Conservation (phyloP, 352 stramenopile genomes). For the Phytophthora megakarya region DNA sequence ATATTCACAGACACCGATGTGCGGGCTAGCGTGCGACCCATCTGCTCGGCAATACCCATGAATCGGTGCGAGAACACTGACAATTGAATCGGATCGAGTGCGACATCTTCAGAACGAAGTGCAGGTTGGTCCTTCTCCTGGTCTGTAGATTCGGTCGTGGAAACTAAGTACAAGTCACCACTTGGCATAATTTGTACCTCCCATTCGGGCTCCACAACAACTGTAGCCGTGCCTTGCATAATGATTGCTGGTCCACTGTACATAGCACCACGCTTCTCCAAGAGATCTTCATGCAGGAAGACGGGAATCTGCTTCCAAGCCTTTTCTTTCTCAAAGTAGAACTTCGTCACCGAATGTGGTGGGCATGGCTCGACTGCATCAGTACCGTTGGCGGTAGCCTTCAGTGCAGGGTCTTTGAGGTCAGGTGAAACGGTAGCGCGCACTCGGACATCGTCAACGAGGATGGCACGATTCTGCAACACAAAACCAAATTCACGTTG, state of each 20-base stretch:
- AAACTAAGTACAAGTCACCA: slow-evolving; percentile 95
- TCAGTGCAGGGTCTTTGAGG: slow-evolving; percentile 45
- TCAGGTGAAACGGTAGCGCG: slow-evolving; percentile 92
- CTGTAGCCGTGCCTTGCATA: slow-evolving; percentile 97
- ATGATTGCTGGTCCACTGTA: slow-evolving; percentile 95
- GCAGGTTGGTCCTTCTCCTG: slow-evolving; percentile 14
- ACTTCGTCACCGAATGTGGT: slow-evolving; percentile 67
- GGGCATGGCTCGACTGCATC: slow-evolving; percentile 32
- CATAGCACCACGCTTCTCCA: slow-evolving; percentile 68
- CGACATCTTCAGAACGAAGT: slow-evolving; percentile 45
- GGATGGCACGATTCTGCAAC: slow-evolving; percentile 90
- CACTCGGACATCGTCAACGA: slow-evolving; percentile 98
- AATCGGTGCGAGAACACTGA: slow-evolving; percentile 98
- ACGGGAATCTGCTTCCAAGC: slow-evolving; percentile 88
- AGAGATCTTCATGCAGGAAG: slow-evolving; percentile 92
- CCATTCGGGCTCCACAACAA: slow-evolving; percentile 97
- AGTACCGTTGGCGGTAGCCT: neutral
- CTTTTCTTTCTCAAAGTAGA: slow-evolving; percentile 86
- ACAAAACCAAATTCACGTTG: slow-evolving; percentile 98
- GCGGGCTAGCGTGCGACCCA: slow-evolving; percentile 96
- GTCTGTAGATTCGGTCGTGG: slow-evolving; percentile 42
- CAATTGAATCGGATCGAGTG: slow-evolving; percentile 96
- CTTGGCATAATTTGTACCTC: slow-evolving; percentile 91
- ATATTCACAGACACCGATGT: slow-evolving; percentile 99
- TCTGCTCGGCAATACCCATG: slow-evolving; percentile 99